phyloP scores from a whole-genome alignment of 495 filamentous ascomycete species.

The Thermothielavioides terrestris region DNA sequence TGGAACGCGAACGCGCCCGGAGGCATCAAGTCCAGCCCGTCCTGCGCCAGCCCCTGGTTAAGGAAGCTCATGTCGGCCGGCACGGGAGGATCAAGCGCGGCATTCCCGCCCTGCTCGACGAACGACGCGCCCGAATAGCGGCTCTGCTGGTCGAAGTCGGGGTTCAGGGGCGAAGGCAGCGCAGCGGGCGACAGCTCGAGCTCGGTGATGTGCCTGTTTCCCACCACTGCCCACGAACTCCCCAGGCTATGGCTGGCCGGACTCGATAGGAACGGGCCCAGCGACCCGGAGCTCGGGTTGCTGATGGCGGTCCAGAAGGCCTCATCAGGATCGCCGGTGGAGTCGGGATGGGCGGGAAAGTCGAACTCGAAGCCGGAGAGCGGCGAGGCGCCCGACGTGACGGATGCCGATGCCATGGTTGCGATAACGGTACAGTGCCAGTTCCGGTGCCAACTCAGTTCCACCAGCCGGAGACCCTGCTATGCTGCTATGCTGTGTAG shows the following conservation, averaged over 20 bases:
- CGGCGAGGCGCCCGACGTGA: constrained; percentile 23
- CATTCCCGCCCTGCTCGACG: constrained; percentile 15
- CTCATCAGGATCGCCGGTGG: constrained; percentile 18
- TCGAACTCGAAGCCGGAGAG: constrained; percentile 20
- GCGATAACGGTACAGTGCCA: background rate
- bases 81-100: background rate
- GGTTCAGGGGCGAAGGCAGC: constrained; percentile 17
- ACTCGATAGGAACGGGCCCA: constrained; percentile 30
- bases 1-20: constrained; percentile 10
- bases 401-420: constrained; percentile 29
- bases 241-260: constrained; percentile 34
- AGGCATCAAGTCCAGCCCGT: constrained; percentile 17
- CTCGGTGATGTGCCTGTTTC: constrained; percentile 13
- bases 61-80: constrained; percentile 14
- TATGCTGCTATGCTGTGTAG: background rate
- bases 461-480: background rate
- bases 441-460: too few species aligned
- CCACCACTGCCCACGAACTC: constrained; percentile 34
- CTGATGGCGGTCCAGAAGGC: constrained; percentile 20
- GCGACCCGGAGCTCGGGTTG: constrained; percentile 19
- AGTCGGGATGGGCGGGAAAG: constrained; percentile 6
- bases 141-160: constrained; percentile 11
- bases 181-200: constrained; percentile 21
- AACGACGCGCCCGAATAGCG: constrained; percentile 15
- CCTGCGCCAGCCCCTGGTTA: constrained; percentile 13